phyloP scores from a whole-genome alignment of 768 basidiomycete genomes.

The Psilocybe tampanensis region DNA sequence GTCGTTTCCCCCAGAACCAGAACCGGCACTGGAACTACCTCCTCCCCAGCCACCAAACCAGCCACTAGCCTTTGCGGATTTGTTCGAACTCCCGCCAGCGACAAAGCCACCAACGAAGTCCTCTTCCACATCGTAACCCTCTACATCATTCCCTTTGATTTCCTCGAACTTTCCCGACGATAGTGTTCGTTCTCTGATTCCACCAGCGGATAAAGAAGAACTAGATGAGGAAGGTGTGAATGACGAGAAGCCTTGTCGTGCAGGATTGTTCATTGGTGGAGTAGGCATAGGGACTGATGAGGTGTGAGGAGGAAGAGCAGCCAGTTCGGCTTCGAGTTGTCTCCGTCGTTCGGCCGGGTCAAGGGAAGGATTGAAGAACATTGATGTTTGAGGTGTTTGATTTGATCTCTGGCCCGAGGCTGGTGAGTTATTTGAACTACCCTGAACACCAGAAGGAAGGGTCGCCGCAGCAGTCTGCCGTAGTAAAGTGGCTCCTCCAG shows the following conservation, averaged over 20 bases:
- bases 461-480: slow-evolving; percentile 51
- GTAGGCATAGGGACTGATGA: slow-evolving; percentile 30
- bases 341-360: slow-evolving; percentile 36
- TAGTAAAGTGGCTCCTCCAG: slow-evolving; percentile 65
- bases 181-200: slow-evolving; percentile 46
- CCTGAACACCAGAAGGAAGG: slow-evolving; percentile 26
- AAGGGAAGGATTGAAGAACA: slow-evolving; percentile 15
- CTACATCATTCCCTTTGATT: slow-evolving; percentile 69
- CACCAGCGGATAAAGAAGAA: slow-evolving; percentile 18
- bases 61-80: slow-evolving; percentile 17
- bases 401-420: slow-evolving; percentile 14
- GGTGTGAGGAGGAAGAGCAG: slow-evolving; percentile 38
- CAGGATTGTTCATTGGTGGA: slow-evolving; percentile 30
- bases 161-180: slow-evolving; percentile 63
- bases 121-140: slow-evolving; percentile 58
- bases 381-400: slow-evolving; percentile 27
- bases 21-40: not conserved
- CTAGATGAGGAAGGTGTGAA: slow-evolving; percentile 22
- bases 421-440: slow-evolving; percentile 2
- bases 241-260: slow-evolving; percentile 15
- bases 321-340: slow-evolving; percentile 62
- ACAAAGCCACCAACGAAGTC: slow-evolving; percentile 34
- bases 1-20: slow-evolving; percentile 9
- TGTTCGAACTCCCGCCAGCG: slow-evolving; percentile 12
- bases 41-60: slow-evolving; percentile 28